Evolutionary conservation across 805 yeast genomes (phyloP).

Genomic region (Kregervanrija delftensis): DNA sequence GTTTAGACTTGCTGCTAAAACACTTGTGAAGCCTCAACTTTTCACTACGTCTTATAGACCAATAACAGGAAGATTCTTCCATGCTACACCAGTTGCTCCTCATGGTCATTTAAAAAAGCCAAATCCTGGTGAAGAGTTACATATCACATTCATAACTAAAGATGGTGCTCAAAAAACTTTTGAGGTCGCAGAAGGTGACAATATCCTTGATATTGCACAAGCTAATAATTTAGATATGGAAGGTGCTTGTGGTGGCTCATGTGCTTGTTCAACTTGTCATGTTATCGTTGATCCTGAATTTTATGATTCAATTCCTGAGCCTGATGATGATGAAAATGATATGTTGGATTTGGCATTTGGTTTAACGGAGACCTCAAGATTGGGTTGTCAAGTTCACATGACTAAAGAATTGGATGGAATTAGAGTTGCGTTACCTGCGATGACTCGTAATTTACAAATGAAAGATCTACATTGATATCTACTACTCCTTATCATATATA

Average conservation of each 20-base stretch:
- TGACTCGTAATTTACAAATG: slow-evolving; percentile 88
- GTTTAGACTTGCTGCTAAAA: too few relatives aligned
- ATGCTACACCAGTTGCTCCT: slow-evolving; percentile 10
- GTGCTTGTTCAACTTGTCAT: slow-evolving; percentile 98
- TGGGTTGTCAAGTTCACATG: slow-evolving; percentile 93
- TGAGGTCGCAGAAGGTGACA: slow-evolving; percentile 91
- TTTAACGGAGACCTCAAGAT: slow-evolving; percentile 88
- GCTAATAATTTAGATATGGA: slow-evolving; percentile 93
- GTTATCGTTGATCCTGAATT: slow-evolving; percentile 92
- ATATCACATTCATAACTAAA: slow-evolving; percentile 82
- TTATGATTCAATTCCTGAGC: slow-evolving; percentile 88
- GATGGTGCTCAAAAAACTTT: slow-evolving; percentile 78
- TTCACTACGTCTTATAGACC: neutral
- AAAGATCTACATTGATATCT: slow-evolving; percentile 55
- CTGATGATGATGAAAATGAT: slow-evolving; percentile 96
- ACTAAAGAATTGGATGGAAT: slow-evolving; percentile 86
- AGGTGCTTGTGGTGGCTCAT: slow-evolving; percentile 97
- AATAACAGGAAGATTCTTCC: slow-evolving; percentile 11
- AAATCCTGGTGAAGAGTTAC: slow-evolving; percentile 85
- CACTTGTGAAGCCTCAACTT: neutral
- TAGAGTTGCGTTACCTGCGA: slow-evolving; percentile 91
- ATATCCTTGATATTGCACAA: slow-evolving; percentile 89
- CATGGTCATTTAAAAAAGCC: slow-evolving; percentile 93
- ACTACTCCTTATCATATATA: too few relatives aligned
- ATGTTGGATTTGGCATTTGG: slow-evolving; percentile 98